Percentiles rank a stretch among this genome's conserved stretches.
Conservation (phyloP, 371 early-diverging fungal genomes). For the Apophysomyces ossiformis region DNA sequence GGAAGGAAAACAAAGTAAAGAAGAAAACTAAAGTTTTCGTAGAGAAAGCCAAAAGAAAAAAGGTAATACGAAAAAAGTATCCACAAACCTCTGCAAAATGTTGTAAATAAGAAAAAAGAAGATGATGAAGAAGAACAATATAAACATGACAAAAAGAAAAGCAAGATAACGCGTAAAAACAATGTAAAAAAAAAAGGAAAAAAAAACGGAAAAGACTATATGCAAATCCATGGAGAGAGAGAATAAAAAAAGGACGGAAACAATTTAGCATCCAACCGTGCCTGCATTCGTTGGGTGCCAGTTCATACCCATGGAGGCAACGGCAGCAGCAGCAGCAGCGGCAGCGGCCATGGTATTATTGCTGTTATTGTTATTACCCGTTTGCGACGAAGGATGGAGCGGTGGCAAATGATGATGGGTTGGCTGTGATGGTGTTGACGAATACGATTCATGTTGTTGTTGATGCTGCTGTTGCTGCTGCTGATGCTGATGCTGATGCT, state of each 20-base stretch:
- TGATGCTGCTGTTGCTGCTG: slow-evolving; percentile 24
- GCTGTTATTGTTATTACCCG: background rate
- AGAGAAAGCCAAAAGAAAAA: background rate
- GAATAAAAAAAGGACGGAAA: slow-evolving; percentile 5
- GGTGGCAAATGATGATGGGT: slow-evolving; percentile 13
- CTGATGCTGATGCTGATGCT: slow-evolving; percentile 51
- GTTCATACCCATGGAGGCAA: slow-evolving; percentile 3
- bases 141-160: too few species aligned
- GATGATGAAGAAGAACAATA: background rate
- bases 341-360: background rate
- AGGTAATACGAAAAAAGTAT: background rate
- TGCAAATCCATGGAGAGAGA: background rate
- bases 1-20: background rate
- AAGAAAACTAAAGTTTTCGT: slow-evolving; percentile 3
- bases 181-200: slow-evolving; percentile 1
- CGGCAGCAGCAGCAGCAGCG: slow-evolving; percentile 8
- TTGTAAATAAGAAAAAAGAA: slow-evolving; percentile 1
- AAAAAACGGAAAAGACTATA: slow-evolving; percentile 3
- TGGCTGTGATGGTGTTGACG: background rate
- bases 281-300: slow-evolving; percentile 12
- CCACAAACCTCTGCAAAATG: background rate
- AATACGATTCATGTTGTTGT: slow-evolving; percentile 14
- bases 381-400: slow-evolving; percentile 15
- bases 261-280: slow-evolving; percentile 7
- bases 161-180: too few species aligned